These are phyloP conservation scores for Beauveria asiatica DNA, from an alignment of 2,329 filamentous ascomycete species.

Conservation along the genomic window DNA sequence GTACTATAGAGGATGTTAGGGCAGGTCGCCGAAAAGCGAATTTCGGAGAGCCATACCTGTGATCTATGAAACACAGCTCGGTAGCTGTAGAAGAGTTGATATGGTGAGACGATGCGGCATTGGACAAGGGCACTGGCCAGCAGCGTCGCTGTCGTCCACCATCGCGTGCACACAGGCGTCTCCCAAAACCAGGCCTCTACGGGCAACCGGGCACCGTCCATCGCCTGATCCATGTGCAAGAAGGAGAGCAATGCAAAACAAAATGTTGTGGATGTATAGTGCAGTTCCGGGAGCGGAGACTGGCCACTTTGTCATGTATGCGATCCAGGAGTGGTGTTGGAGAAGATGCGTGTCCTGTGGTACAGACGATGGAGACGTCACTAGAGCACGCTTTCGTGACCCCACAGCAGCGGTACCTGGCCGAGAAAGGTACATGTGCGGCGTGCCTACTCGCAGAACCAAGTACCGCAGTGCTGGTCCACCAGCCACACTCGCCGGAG, in stretches of 20 bases:
- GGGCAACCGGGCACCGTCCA: constrained; percentile 60
- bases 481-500: neutral
- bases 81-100: constrained; percentile 96
- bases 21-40: neutral
- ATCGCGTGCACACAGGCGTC: constrained; percentile 91
- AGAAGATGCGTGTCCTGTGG: constrained; percentile 3
- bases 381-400: neutral
- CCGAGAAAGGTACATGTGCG: neutral
- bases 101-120: constrained; percentile 84
- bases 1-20: constrained; percentile 51
- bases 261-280: neutral
- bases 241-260: neutral
- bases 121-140: constrained; percentile 83
- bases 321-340: neutral
- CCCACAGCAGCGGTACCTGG: neutral
- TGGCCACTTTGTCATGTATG: neutral
- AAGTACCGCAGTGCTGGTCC: neutral
- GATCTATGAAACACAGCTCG: constrained; percentile 83
- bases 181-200: constrained; percentile 98
- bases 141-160: constrained; percentile 93
- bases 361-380: constrained; percentile 5
- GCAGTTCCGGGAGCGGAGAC: neutral
- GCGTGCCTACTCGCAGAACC: neutral
- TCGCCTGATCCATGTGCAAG: constrained; percentile 46
- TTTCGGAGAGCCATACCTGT: constrained; percentile 50